Conservation (phyloP, 345 rosid genomes). For the Raphanus sativus region DNA sequence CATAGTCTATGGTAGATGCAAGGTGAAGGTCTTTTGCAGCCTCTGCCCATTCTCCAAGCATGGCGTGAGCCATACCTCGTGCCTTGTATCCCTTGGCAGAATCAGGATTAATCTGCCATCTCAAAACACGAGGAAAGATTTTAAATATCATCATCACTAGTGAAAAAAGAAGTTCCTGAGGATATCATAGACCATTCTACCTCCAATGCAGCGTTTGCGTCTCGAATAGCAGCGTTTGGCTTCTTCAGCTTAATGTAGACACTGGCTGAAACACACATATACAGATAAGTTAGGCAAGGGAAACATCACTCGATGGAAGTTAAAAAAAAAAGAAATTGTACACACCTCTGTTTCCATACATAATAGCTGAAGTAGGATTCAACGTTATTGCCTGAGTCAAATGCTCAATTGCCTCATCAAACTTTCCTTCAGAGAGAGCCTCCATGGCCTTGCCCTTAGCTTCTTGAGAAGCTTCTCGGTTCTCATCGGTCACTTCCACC, state of each 20-base stretch:
- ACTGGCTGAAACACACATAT: slow-evolving; percentile 59
- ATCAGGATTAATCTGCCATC: slow-evolving; percentile 80
- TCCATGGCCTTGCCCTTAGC: slow-evolving; percentile 87
- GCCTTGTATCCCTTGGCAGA: slow-evolving; percentile 98
- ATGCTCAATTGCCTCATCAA: slow-evolving; percentile 81
- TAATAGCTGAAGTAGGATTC: slow-evolving; percentile 86
- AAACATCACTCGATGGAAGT: background rate
- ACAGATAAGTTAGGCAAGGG: background rate
- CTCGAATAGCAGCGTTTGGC: slow-evolving; percentile 93
- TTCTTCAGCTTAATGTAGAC: slow-evolving; percentile 93
- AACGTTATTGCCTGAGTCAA: slow-evolving; percentile 73
- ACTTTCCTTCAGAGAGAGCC: slow-evolving; percentile 77
- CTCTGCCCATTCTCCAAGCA: slow-evolving; percentile 96
- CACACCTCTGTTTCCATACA: slow-evolving; percentile 90
- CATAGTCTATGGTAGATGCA: slow-evolving; percentile 83
- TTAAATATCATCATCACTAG: background rate
- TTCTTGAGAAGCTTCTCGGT: slow-evolving; percentile 76
- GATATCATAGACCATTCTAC: slow-evolving; percentile 31
- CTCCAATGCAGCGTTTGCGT: slow-evolving; percentile 92
- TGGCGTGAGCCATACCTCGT: slow-evolving; percentile 80
- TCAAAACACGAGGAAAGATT: background rate
- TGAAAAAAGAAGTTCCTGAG: background rate
- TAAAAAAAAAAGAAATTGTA: background rate
- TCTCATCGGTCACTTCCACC: slow-evolving; percentile 82
- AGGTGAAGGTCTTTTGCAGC: slow-evolving; percentile 88